These are phyloP conservation scores for Dactylonectria estremocensis DNA, from an alignment of 2,329 filamentous ascomycete genomes.

Conservation along the genomic window DNA sequence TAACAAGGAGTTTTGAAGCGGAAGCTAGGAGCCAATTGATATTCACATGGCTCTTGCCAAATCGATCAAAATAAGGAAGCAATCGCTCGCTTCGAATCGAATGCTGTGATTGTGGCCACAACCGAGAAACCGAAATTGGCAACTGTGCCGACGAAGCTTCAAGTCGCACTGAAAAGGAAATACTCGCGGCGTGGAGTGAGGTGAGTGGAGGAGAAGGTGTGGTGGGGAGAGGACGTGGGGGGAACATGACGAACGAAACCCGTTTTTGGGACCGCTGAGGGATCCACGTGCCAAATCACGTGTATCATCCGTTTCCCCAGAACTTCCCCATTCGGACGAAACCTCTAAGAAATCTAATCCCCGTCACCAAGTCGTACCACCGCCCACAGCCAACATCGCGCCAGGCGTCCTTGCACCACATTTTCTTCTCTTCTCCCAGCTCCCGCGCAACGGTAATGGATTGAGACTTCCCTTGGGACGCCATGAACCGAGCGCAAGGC, in stretches of 20 bases:
- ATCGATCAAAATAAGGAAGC: not conserved
- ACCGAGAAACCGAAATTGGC: not conserved
- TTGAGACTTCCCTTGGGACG: slow-evolving; percentile 43
- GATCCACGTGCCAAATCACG: slow-evolving; percentile 45
- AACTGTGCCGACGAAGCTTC: not conserved
- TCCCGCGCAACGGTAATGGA: slow-evolving; percentile 43
- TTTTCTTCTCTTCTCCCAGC: slow-evolving; percentile 2
- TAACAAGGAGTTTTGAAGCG: slow-evolving; percentile 6
- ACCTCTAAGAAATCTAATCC: slow-evolving; percentile 41
- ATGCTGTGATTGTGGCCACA: not conserved
- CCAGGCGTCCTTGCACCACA: slow-evolving; percentile 18
- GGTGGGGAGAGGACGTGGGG: slow-evolving; percentile 6
- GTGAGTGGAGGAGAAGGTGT: not conserved
- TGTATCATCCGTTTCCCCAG: slow-evolving; percentile 31
- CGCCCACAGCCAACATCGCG: slow-evolving; percentile 23
- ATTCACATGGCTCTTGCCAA: not conserved
- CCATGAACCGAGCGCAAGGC: slow-evolving; percentile 50
- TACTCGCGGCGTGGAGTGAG: not conserved
- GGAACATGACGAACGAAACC: not conserved
- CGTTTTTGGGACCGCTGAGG: not conserved
- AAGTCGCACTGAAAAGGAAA: too few relatives aligned
- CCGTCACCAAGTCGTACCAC: slow-evolving; percentile 46
- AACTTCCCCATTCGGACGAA: slow-evolving; percentile 41
- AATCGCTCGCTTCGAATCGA: not conserved
- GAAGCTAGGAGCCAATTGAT: slow-evolving; percentile 11